These are phyloP conservation scores for Cynara cardunculus DNA, from an alignment of 129 eudicot species.

Conservation along the genomic window DNA sequence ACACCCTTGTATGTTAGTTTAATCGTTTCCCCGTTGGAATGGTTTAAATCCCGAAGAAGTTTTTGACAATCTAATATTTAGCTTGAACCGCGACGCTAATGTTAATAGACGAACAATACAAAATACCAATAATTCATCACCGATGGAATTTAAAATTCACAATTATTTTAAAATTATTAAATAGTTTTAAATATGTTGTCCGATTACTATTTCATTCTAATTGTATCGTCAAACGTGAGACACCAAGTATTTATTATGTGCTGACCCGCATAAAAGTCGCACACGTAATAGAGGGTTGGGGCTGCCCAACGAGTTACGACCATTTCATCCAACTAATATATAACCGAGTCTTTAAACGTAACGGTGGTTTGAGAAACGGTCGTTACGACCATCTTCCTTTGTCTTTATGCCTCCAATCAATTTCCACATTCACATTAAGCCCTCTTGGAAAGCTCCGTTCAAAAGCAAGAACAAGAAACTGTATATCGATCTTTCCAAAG, in stretches of 20 bases:
- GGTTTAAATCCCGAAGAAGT: too few relatives aligned
- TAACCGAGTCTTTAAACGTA: neutral
- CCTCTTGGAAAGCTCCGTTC: conserved; percentile 45
- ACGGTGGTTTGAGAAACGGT: neutral
- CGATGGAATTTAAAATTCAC: too few relatives aligned
- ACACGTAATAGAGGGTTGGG: neutral
- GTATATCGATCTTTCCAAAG: conserved; percentile 23
- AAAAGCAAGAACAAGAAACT: conserved; percentile 29
- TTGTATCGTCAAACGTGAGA: too few relatives aligned
- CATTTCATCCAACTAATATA: neutral
- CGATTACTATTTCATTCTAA: too few relatives aligned
- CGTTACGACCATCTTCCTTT: conserved; percentile 28
- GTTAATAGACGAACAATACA: neutral
- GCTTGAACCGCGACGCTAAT: neutral
- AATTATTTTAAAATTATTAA: too few relatives aligned
- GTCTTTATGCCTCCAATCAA: conserved; percentile 16
- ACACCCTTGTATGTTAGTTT: too few relatives aligned
- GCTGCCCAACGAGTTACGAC: neutral
- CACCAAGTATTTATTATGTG: too few relatives aligned
- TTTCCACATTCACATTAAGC: conserved; percentile 28
- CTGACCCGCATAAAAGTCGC: too few relatives aligned
- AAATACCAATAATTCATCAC: too few relatives aligned
- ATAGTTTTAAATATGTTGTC: neutral
- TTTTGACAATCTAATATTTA: neutral
- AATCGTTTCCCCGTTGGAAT: too few relatives aligned